Conservation (phyloP, 441 rosid species). For the Bocquillonia castaneifolia region DNA sequence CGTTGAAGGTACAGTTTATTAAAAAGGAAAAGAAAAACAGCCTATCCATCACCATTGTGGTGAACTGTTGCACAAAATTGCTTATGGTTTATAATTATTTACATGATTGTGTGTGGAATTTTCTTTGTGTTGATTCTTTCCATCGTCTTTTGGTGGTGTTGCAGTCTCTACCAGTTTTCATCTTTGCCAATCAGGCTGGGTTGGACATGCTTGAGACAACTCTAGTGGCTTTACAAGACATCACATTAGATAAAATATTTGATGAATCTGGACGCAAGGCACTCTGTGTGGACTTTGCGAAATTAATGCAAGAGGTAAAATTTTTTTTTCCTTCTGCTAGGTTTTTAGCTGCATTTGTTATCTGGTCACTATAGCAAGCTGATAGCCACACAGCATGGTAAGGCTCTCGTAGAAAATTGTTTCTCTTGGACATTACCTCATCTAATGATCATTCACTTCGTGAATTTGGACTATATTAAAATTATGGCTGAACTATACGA, state of each 20-base stretch:
- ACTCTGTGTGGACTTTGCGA: slow-evolving; percentile 60
- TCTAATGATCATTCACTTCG: too few species aligned
- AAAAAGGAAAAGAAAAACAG: background rate
- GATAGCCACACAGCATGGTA: background rate
- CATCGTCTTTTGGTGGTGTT: slow-evolving; percentile 16
- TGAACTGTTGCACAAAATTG: background rate
- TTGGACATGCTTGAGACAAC: slow-evolving; percentile 98
- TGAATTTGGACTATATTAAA: too few species aligned
- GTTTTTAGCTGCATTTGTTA: background rate
- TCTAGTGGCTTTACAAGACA: slow-evolving; percentile 83
- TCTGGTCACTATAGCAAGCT: background rate
- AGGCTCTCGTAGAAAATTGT: background rate
- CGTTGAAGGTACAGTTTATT: slow-evolving; percentile 56
- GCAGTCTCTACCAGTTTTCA: slow-evolving; percentile 76
- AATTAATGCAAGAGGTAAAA: slow-evolving; percentile 82
- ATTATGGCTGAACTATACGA: too few species aligned
- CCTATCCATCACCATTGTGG: background rate
- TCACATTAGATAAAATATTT: slow-evolving; percentile 77
- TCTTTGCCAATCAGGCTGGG: slow-evolving; percentile 91
- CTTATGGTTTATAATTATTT: background rate
- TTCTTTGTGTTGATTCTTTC: background rate
- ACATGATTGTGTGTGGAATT: background rate
- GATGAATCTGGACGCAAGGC: slow-evolving; percentile 79
- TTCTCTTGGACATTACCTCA: background rate
- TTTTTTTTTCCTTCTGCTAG: background rate